Percentiles rank a stretch among this genome's conserved stretches.
phyloP scores from a whole-genome alignment of 2,329 filamentous ascomycete genomes.

The Arthrobotrys megalospora region DNA sequence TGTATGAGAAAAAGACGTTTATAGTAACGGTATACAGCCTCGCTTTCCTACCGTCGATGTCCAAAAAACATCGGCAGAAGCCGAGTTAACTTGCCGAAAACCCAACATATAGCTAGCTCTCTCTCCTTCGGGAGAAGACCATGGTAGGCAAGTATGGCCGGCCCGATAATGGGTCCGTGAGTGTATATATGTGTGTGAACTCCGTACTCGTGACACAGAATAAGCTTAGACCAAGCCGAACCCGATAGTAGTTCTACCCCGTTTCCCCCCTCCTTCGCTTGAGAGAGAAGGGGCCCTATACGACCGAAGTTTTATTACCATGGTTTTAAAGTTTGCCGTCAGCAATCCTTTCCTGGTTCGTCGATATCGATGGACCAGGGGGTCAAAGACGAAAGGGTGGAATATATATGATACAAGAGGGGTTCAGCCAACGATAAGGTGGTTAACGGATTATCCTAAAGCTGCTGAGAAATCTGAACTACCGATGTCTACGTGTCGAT shows the following conservation, averaged over 20 bases:
- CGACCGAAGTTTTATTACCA: constrained; percentile 37
- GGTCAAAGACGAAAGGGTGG: not conserved
- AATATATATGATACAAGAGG: constrained; percentile 44
- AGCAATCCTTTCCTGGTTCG: constrained; percentile 2
- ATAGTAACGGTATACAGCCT: constrained; percentile 9
- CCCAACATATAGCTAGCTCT: not conserved
- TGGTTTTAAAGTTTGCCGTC: constrained; percentile 13
- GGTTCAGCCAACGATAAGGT: constrained; percentile 6
- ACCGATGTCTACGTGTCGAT: constrained; percentile 47
- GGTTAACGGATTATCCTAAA: constrained; percentile 24
- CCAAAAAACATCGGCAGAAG: constrained; percentile 17
- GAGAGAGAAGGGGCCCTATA: constrained; percentile 10
- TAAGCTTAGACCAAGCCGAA: constrained; percentile 43
- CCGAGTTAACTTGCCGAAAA: constrained; percentile 33
- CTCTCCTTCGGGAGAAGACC: not conserved
- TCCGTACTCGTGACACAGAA: constrained; percentile 38
- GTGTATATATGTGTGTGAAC: constrained; percentile 3
- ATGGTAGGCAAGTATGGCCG: constrained; percentile 1
- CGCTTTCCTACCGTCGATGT: no score
- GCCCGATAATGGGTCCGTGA: constrained; percentile 19
- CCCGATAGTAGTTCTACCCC: not conserved
- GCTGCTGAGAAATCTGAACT: constrained; percentile 10
- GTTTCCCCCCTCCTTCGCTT: not conserved
- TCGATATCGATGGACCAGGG: constrained; percentile 2
- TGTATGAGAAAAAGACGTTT: constrained; percentile 30